A percentile compares a stretch with the other conserved stretches of the same genome.
These are phyloP conservation scores for Diaporthe caulivora DNA, from an alignment of 2,329 filamentous ascomycete genomes.

Conservation along the genomic window DNA sequence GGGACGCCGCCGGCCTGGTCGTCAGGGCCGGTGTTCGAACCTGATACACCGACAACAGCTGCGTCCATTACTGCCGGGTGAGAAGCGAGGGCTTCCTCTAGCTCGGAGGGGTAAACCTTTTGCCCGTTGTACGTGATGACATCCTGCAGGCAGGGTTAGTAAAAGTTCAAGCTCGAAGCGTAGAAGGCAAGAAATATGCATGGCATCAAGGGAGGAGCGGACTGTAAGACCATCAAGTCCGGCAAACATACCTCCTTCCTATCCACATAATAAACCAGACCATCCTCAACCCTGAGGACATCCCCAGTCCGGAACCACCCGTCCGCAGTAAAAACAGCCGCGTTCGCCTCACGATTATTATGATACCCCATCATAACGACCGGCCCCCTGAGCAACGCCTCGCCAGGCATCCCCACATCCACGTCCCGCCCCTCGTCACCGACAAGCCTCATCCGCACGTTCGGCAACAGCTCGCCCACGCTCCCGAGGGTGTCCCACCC, in stretches of 20 bases:
- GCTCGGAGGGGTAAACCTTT: neutral
- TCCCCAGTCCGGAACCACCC: slow-evolving; percentile 60
- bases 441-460: slow-evolving; percentile 5
- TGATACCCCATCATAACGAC: slow-evolving; percentile 76
- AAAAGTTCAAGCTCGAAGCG: no score
- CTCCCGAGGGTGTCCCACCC: neutral
- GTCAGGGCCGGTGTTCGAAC: no score
- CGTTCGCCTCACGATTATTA: slow-evolving; percentile 68
- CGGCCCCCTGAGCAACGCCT: slow-evolving; percentile 40
- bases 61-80: neutral
- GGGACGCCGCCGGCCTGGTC: neutral
- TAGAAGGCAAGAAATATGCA: no score
- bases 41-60: neutral
- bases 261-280: neutral
- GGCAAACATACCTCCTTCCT: neutral
- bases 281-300: neutral
- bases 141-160: neutral
- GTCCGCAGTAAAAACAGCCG: slow-evolving; percentile 65
- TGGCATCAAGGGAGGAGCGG: no score
- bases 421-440: neutral
- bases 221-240: fast-evolving
- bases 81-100: neutral
- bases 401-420: neutral
- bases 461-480: neutral
- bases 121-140: neutral